phyloP scores from a whole-genome alignment of 129 eudicot genomes.

The sunflower (Helianthus annuus) region HanXRQr2.0-SUNRISE NC_035436.2:174789767-174790266 shows the following conservation, averaged over 20 bases:
- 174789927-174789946: no score
- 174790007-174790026: conserved; percentile 58
- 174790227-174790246: conserved; percentile 32
- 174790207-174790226: conserved; percentile 44
- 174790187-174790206: conserved; percentile 50
- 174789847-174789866: no score
- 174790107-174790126: conserved; percentile 38
- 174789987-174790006: no score
- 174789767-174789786: no score
- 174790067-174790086: conserved; percentile 60
- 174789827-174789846: no score
- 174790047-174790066: conserved; percentile 46
- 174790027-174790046: conserved; percentile 48
- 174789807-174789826: no score
- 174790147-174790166: conserved; percentile 55
- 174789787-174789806: no score
- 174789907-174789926: no score
- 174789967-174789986: no score
- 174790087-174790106: conserved; percentile 49
- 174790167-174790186: conserved; percentile 39
- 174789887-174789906: no score
- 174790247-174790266: conserved; percentile 21
- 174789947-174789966: no score
- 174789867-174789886: no score
- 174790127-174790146: conserved; percentile 57